Conservation (phyloP, 192 early-diverging fungal genomes). For the Coemansia sp. region DNA sequence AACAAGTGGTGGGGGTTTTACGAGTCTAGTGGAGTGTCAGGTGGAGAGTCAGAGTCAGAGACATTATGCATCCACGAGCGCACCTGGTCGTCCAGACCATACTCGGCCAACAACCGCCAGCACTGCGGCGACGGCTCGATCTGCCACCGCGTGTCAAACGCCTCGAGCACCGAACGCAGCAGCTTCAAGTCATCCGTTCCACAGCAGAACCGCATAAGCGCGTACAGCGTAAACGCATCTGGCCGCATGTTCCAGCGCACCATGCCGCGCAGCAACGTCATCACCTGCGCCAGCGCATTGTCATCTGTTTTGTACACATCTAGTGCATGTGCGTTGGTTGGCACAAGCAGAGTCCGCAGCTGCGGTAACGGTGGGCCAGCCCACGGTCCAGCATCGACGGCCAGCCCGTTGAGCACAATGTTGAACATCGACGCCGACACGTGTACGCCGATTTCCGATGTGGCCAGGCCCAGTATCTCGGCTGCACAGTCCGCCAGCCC, state of each 20-base stretch:
- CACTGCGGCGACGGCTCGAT: slow-evolving; percentile 20
- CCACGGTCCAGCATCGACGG: neutral
- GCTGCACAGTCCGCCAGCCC: slow-evolving; percentile 10
- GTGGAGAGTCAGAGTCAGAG: no score
- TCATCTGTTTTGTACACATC: slow-evolving; percentile 7
- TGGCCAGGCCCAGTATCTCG: slow-evolving; percentile 32
- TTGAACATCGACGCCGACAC: slow-evolving; percentile 31
- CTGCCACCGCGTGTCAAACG: slow-evolving; percentile 33
- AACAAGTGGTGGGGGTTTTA: no score
- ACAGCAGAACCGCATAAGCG: slow-evolving; percentile 24
- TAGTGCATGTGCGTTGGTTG: slow-evolving; percentile 14
- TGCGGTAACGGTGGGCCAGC: neutral
- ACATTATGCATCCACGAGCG: slow-evolving; percentile 1
- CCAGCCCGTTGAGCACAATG: slow-evolving; percentile 22
- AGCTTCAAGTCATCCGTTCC: neutral
- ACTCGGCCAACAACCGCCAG: slow-evolving; percentile 11
- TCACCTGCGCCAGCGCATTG: neutral
- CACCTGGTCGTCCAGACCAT: slow-evolving; percentile 13
- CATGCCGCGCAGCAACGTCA: slow-evolving; percentile 33
- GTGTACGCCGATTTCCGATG: slow-evolving; percentile 30
- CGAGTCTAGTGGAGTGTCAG: no score
- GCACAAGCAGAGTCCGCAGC: slow-evolving; percentile 13
- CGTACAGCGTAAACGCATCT: slow-evolving; percentile 24
- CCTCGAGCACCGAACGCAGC: slow-evolving; percentile 16
- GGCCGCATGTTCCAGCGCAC: slow-evolving; percentile 23